These are phyloP conservation scores for Phaeoacremonium minimum DNA, from an alignment of 2,329 filamentous ascomycete genomes.

Conservation along the genomic window DNA sequence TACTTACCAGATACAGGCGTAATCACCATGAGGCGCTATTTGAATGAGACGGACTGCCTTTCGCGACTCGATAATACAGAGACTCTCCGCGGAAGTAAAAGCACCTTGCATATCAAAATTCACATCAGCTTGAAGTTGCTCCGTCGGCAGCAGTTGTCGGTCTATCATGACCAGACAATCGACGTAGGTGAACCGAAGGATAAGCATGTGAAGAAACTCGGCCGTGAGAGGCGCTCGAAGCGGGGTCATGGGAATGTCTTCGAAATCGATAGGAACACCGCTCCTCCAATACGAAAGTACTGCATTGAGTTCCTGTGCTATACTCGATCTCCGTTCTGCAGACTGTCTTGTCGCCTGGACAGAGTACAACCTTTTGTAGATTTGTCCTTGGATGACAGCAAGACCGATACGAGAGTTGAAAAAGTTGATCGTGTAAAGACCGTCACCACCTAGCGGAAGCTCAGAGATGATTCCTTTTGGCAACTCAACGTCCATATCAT, in stretches of 20 bases:
- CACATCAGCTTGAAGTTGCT: background rate
- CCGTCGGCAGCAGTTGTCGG: background rate
- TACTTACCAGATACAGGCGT: constrained; percentile 3
- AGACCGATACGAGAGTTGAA: constrained; percentile 3
- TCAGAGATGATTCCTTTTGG: constrained; percentile 11
- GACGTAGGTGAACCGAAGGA: constrained; percentile 2
- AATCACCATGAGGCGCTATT: constrained; percentile 1
- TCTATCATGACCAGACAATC: constrained; percentile 1
- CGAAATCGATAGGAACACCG: constrained; percentile 2
- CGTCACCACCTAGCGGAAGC: background rate
- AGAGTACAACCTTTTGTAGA: constrained; percentile 15
- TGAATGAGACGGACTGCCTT: constrained; percentile 1
- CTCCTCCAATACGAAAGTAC: constrained; percentile 2
- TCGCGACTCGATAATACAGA: constrained; percentile 1
- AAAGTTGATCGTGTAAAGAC: background rate
- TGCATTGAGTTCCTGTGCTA: background rate
- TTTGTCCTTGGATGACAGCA: constrained; percentile 15
- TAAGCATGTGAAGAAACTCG: constrained; percentile 1
- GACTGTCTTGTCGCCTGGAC: constrained; percentile 5
- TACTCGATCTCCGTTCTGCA: background rate
- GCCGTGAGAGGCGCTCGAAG: background rate
- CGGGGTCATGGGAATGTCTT: background rate
- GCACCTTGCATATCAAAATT: background rate
- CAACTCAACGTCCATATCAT: constrained; percentile 20
- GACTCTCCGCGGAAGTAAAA: background rate